Evolutionary conservation across 805 yeast genomes (phyloP).

Genomic region (Schwanniomyces vanrijiae): DNA sequence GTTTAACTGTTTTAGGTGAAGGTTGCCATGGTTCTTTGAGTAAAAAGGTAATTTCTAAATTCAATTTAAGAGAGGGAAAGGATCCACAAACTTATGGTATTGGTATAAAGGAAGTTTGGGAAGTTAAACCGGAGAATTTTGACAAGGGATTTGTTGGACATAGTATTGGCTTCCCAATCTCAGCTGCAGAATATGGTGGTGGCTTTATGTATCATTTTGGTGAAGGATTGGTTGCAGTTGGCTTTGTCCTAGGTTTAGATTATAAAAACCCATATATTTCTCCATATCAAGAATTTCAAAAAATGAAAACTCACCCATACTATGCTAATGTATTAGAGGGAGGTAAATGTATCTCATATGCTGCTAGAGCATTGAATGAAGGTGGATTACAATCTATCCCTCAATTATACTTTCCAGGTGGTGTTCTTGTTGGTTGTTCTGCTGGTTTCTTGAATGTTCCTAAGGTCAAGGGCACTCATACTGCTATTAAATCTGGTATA

Average conservation of each 20-base stretch:
- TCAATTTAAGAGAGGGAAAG: slow-evolving; percentile 60
- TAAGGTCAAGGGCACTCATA: slow-evolving; percentile 95
- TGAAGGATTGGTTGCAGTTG: slow-evolving; percentile 86
- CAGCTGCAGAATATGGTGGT: slow-evolving; percentile 82
- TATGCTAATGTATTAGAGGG: slow-evolving; percentile 74
- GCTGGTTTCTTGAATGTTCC: slow-evolving; percentile 99
- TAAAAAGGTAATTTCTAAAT: slow-evolving; percentile 72
- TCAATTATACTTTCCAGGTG: slow-evolving; percentile 90
- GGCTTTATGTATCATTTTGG: slow-evolving; percentile 98
- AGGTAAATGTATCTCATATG: slow-evolving; percentile 92
- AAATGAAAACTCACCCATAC: slow-evolving; percentile 88
- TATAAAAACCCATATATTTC: slow-evolving; percentile 93
- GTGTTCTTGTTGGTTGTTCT: slow-evolving; percentile 88
- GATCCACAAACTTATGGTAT: slow-evolving; percentile 90
- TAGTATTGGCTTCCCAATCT: slow-evolving; percentile 84
- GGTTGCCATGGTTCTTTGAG: slow-evolving; percentile 98
- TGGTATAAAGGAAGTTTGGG: slow-evolving; percentile 98
- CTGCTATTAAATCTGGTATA: slow-evolving; percentile 95
- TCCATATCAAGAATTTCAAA: slow-evolving; percentile 95
- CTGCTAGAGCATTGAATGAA: slow-evolving; percentile 94
- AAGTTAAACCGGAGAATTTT: slow-evolving; percentile 80
- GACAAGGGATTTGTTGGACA: slow-evolving; percentile 81
- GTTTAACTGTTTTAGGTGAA: slow-evolving; percentile 87
- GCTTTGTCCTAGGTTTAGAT: slow-evolving; percentile 93
- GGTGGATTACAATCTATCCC: slow-evolving; percentile 97